Base-by-base conservation (phyloP, 306 rosid species). In the Psophocarpus tetragonolobus region DNA sequence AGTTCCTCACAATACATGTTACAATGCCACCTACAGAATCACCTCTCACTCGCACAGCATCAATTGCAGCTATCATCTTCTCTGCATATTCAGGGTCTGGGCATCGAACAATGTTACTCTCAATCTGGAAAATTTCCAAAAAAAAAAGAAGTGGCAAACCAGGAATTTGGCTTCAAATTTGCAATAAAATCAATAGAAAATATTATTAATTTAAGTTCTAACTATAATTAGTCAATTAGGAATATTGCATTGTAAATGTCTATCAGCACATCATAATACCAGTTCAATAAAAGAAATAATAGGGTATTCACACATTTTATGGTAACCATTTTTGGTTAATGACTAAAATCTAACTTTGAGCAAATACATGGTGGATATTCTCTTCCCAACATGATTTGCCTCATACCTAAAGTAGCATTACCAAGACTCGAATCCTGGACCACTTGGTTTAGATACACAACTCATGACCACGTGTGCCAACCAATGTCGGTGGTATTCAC, bases 21-120 rank as follows among this genome's bases (percentile, higher is more conserved):
- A 96, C 96, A 72, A 92, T 91, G 58, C 98, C 99, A 44, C 99
- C 98, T 70, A 92, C 87, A 21, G 99, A 96, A 75, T 96, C 94
- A 80, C 99, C 98, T 83, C 24, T 91, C 80, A 90, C 93, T 62
- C 98, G 91, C 70, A 96, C 89, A 32, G 81, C 84, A 84, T 96
- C 99, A 77, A 96, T 86, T 68, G 96, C 98, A 65, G 88, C 77
- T 73, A 92, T 96, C 99, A 96, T 96, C 92, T 91, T 92, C 79
- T 96, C 94, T 36, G 99, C 99, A 72, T 88, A 92, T 84, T 91
- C 94, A 42, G 98, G 87, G 87, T 92, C 86, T 53, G 99, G 99
- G 86, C 99, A 96, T 75, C 99, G 87, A 60, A 90, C 98, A 47
- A 96, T 96, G 71, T 92, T 96, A 84, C 92, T 91, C 87, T 96